These are phyloP conservation scores for sunflower (Helianthus annuus) DNA, from an alignment of 129 eudicot species.

Conservation along the genomic window HanXRQr2.0-SUNRISE NC_035437.2:89619558-89620057, in stretches of 20 bases:
- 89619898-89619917: slow-evolving; percentile 22
- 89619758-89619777: slow-evolving; percentile 3
- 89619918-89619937: slow-evolving; percentile 38
- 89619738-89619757: too few relatives aligned
- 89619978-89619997: slow-evolving; percentile 18
- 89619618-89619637: too few relatives aligned
- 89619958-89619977: slow-evolving; percentile 19
- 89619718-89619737: too few relatives aligned
- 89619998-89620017: background rate
- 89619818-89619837: slow-evolving; percentile 23
- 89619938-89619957: slow-evolving; percentile 16
- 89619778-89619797: slow-evolving; percentile 29
- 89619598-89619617: too few relatives aligned
- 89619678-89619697: too few relatives aligned
- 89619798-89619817: slow-evolving; percentile 24
- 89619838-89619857: slow-evolving; percentile 28
- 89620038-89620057: too few relatives aligned
- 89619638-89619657: too few relatives aligned
- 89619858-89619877: slow-evolving; percentile 29
- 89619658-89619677: too few relatives aligned
- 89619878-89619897: slow-evolving; percentile 17
- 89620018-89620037: background rate
- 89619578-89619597: too few relatives aligned
- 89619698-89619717: too few relatives aligned
- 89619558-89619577: too few relatives aligned